Evolutionary conservation across 2,329 filamentous ascomycete genomes (phyloP).

Genomic region (Truncatella angustata): DNA sequence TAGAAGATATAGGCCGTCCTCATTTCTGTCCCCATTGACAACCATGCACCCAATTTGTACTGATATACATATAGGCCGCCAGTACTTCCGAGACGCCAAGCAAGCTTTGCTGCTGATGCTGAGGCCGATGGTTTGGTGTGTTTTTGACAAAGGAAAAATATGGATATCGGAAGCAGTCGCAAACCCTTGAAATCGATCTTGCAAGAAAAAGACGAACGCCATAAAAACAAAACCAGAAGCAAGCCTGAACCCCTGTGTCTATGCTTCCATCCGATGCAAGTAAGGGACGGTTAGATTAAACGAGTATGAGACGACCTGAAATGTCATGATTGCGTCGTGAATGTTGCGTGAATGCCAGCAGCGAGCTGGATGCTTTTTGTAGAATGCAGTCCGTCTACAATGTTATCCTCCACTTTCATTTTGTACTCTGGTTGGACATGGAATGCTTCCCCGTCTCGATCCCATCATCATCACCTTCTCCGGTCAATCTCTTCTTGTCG

Average conservation of each 20-base stretch:
- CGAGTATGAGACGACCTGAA: background rate
- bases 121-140: no score
- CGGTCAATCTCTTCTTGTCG: no score
- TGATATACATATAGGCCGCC: background rate
- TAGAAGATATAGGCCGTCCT: background rate
- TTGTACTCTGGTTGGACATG: no score
- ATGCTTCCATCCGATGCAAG: conserved; percentile 5
- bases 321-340: conserved; percentile 6
- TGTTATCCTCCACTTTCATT: conserved; percentile 4
- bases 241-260: conserved; percentile 6
- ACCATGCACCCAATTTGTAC: background rate
- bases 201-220: background rate
- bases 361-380: conserved; percentile 5
- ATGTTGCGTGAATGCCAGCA: conserved; percentile 6
- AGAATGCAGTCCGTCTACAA: background rate
- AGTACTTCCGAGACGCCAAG: background rate
- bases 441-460: no score
- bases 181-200: background rate
- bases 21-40: background rate
- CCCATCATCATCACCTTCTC: no score
- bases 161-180: conserved; percentile 2
- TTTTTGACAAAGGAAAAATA: conserved; percentile 1
- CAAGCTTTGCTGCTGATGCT: background rate
- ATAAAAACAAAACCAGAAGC: background rate
- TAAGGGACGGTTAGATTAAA: background rate